Evolutionary conservation across 768 basidiomycete species (phyloP).

Genomic region (Boletus tylopilopsis): DNA sequence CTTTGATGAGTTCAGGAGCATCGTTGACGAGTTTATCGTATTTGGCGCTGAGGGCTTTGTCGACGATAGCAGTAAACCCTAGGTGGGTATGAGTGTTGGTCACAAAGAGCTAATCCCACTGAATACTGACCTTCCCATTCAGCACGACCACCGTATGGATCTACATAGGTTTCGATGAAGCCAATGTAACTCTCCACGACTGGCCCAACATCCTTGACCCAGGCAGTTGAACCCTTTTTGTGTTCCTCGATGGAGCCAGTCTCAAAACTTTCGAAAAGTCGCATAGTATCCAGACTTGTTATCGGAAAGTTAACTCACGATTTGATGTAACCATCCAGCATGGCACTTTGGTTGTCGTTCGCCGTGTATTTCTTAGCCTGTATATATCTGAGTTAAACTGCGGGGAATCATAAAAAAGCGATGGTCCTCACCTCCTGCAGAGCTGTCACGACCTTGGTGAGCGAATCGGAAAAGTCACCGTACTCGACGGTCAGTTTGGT

Average conservation of each 20-base stretch:
- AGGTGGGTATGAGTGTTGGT: background rate
- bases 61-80: conserved; percentile 87
- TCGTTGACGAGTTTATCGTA: conserved; percentile 72
- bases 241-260: conserved; percentile 79
- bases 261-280: conserved; percentile 44
- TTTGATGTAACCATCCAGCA: conserved; percentile 76
- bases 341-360: conserved; percentile 66
- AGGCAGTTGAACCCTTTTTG: conserved; percentile 69
- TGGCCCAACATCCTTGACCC: conserved; percentile 86
- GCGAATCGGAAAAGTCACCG: conserved; percentile 64
- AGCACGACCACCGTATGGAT: conserved; percentile 86
- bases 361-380: conserved; percentile 73
- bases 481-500: conserved; percentile 63
- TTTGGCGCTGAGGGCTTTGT: conserved; percentile 79
- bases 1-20: conserved; percentile 78
- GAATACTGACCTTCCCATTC: conserved; percentile 77
- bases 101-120: background rate
- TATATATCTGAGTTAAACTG: background rate
- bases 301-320: conserved; percentile 45
- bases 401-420: background rate
- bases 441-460: conserved; percentile 52
- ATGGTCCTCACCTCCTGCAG: conserved; percentile 49
- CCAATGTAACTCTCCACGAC: conserved; percentile 88
- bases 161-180: conserved; percentile 84
- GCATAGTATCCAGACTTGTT: background rate